Base-by-base conservation (phyloP, 192 early-diverging fungal species). In the Haplosporangium gracile region DNA sequence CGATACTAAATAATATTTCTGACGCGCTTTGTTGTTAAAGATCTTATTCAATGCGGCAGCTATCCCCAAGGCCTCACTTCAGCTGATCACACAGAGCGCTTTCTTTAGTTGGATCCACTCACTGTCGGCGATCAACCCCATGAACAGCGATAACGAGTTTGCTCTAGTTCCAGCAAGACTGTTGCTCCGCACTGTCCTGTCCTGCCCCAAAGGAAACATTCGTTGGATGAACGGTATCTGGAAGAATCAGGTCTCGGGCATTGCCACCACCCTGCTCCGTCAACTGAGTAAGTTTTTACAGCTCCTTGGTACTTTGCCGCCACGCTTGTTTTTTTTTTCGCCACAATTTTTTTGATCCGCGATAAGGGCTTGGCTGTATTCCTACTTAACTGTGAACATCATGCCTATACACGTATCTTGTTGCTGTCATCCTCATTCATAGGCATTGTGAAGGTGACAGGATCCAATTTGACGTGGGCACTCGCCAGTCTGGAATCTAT, bases 31-130 rank as follows among this genome's bases (percentile, higher is more conserved):
- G 18, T 73, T 72, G 55, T 29, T 74, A 26, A 80, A 94, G 92
- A 80, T 94, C 42, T 45, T 94, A 18, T 91, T 92, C 73, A 89
- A 91, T 39, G 88, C 92, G 4, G 65, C 89, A 8, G 75, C 89
- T 15, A 92, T 94, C 9, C 90, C 95, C 10, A 86, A 89, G 43
- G 90, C 91, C 4, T 75, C 94, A 4, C 88, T 90, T 5, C 91
- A 93, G 70, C 55, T 94, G 75, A 84, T 95, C 71, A 93, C 86
- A n/a, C 91, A 93, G 68, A 89, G 87, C 36, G 93, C 93, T 15
- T 83, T 95, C 20, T 70, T 94, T 16, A 85, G 88, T 4, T 95
- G 92, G 89, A 34, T 95, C 5, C 89, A 92, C 15, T 83, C 80
- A 38, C 72, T 90, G 6, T 57, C 78, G 20, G 72, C 74, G 4